Base-by-base conservation (phyloP, 352 stramenopile species). In the Globisporangium emineosum region DNA sequence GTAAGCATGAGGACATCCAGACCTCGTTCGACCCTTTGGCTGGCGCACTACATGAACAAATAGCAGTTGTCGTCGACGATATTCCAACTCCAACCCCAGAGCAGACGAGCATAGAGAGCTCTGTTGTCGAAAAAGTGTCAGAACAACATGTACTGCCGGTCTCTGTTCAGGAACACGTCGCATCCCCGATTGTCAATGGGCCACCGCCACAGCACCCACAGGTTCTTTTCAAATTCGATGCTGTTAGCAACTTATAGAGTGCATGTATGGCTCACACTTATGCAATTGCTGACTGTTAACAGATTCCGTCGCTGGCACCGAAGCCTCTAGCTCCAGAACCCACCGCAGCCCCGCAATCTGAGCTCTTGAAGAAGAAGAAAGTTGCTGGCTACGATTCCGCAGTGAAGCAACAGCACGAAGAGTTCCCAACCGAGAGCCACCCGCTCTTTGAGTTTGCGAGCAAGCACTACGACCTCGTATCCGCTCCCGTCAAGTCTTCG, bases 391-490 rank as follows among this genome's bases (percentile, higher is more conserved):
- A n/a, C 19, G 21, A 1, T 0, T 40, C 33, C 13, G 33, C 33
- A 8, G 15, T 17, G 33, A 8, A 40, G 15, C 21, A 53, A 5
- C 45, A 53, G 29, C 30, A 23, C 12, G 33, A 49, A 2, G 54
- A 15, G 4, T 40, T 60, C 1, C 29, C 57, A 21, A 57, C 23
- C 37, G 68, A 76, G n/a, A 60, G 60, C 5, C 69, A 84, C 49
- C 71, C 76, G 29, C 64, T 85, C n/a, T 75, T 79, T 43, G 69
- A 68, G 21, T 85, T 77, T 54, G 74, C 76, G 2, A 58, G 69
- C 32, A 67, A 61, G 13, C 64, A 82, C 54, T 85, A 81, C 57
- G 69, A 74, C 25, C 67, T 81, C 30, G 58, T 42, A 3, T 49
- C 74, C 25, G 62, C 64, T 2, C 57, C 61, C 13, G 45, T 13